Evolutionary conservation across 805 yeast genomes (phyloP), one percentile per base, ranked within the genome.

Genomic region (Suhomyces canberraensis): DNA sequence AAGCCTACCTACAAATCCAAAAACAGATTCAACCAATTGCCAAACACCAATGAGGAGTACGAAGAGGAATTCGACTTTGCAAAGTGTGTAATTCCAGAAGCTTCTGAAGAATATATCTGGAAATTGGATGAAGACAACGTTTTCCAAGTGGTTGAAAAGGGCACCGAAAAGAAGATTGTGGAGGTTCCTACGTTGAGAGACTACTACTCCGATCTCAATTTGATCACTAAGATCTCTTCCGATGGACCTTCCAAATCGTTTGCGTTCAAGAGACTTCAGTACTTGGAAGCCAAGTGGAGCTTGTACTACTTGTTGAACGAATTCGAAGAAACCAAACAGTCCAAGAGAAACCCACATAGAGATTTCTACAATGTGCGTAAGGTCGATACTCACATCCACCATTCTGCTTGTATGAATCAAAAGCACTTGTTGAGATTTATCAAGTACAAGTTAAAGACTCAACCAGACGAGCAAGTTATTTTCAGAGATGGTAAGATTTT

Each of bases 361-460:
- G 99, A 91, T 61, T 93, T 91, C 56, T 91, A 91, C 66, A 91
- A 91, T 54, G 96, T 89, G 29, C 79, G 98, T 66, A 91, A 91
- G 59, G 97, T 93, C 25, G 98, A 91, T 57, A 93, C 98, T 14
- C 99, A 93, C 71, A 96, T 93, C 51, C 99, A 93, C 60, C 98
- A 95, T 60, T 86, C 96, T 8, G 99, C 99, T 8, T 90, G 97
- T 61, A 95, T 95, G 98, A 95, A 95, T 55, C 98, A 93, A 65
- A 93, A 93, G 63, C 99, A 93, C 66, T 68, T 93, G 51, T 70
- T 93, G 47, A 81, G 99, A 52, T 93, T 87, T 60, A 93, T 93
- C 61, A 93, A 93, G 64, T 87, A 89, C 58, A 93, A 93, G 66
- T 80, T 93, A 64, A 88, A 91, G 66, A 85, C 87, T 41, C 67